Base-by-base conservation (phyloP, 2,329 filamentous ascomycete species). In the Cercospora janseana region DNA sequence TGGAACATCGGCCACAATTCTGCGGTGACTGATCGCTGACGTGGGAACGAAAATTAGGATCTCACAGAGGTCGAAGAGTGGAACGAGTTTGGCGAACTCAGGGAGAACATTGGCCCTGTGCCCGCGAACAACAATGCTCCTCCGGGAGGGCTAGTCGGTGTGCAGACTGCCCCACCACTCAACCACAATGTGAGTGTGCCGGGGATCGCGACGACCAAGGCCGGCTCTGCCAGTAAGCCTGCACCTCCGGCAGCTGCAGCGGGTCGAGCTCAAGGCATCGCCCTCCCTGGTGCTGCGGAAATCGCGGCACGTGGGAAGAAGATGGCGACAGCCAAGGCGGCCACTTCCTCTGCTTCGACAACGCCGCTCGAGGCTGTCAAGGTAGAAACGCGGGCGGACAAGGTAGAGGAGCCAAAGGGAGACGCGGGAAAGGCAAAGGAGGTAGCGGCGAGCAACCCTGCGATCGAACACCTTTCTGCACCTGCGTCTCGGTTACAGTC, bases 31-130 rank as follows among this genome's bases (percentile, higher is more conserved):
- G 12, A 31, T n/a, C n/a, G n/a, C n/a, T n/a, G n/a, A n/a, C n/a
- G n/a, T n/a, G n/a, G n/a, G n/a, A n/a, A n/a, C n/a, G n/a, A n/a
- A n/a, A n/a, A n/a, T n/a, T 58, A 96, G 91, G 93, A 96, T 68
- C 79, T 96, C 42, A 86, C 92, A 57, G 86, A 97, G 70, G 83
- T 97, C 57, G 93, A 98, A 72, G 93, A 98, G 68, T 97, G 92
- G 93, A 98, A 98, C 75, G 93, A 98, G 70, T 96, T 94, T 71
- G 90, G 90, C 71, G 92, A 97, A 72, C 80, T 98, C 55, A 89
- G 90, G 70, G 82, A 92, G 71, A 86, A 92, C 63, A 82, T 97
- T 62, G 77, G 76, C 34, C 71, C 66, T 76, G 79, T 71, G 67
- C 74, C 72, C 10, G 58, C 60, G 4, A 54, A 49, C 49, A 57